These are phyloP conservation scores for Candida stauntonica DNA, from an alignment of 805 yeast genomes.

Conservation along the genomic window DNA sequence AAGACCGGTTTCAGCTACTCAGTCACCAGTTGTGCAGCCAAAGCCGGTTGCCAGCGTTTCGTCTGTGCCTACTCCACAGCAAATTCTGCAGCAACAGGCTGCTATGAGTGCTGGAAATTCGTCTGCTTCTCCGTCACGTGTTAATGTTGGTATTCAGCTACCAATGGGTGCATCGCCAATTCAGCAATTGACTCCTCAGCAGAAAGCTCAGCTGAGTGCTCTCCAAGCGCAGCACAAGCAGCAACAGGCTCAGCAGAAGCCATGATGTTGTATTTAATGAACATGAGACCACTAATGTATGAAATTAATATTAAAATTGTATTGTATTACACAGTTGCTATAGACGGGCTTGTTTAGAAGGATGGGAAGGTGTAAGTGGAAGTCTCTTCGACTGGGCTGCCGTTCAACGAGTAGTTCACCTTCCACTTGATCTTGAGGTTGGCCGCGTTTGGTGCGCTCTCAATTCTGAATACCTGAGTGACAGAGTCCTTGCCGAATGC, in stretches of 20 bases:
- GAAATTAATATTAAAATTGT: no score
- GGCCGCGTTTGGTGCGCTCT: constrained; percentile 31
- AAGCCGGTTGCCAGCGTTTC: constrained; percentile 3
- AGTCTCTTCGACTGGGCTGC: constrained; percentile 47
- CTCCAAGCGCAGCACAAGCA: constrained; percentile 4
- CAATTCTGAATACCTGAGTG: constrained; percentile 45
- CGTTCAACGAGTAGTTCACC: constrained; percentile 47
- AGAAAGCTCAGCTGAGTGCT: constrained; percentile 27
- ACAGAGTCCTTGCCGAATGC: constrained; percentile 46
- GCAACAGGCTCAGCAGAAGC: not conserved
- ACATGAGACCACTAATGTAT: no score
- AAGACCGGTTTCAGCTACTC: constrained; percentile 1
- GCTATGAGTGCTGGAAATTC: constrained; percentile 27
- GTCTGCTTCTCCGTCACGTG: constrained; percentile 1
- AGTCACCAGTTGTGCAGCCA: constrained; percentile 11
- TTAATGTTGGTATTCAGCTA: constrained; percentile 7
- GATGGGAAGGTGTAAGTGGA: constrained; percentile 45
- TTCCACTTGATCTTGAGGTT: constrained; percentile 77
- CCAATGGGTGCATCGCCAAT: constrained; percentile 4
- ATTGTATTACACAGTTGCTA: no score
- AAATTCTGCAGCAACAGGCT: constrained; percentile 31
- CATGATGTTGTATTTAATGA: not conserved
- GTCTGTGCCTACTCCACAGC: constrained; percentile 38
- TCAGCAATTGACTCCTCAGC: constrained; percentile 25
- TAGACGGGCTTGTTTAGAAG: no score